These are phyloP conservation scores for Microdochium nivale DNA, from an alignment of 2,329 filamentous ascomycete species.

Conservation along the genomic window DNA sequence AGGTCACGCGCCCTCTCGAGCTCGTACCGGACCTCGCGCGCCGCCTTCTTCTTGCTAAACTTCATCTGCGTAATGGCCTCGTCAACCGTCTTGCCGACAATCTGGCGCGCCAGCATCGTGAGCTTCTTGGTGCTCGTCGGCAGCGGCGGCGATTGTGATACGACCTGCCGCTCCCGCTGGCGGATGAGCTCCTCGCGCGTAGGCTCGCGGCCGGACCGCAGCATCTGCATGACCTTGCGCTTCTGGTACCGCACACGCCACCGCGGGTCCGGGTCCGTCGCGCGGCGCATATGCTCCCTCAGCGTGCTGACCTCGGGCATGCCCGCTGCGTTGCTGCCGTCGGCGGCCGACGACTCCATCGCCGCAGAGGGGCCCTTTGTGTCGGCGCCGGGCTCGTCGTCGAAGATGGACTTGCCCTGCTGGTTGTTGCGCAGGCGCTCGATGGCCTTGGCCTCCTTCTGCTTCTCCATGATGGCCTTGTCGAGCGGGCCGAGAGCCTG, in stretches of 20 bases:
- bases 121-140: conserved; percentile 91
- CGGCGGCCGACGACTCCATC: neutral
- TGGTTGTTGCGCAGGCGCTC: conserved; percentile 34
- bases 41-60: conserved; percentile 90
- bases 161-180: conserved; percentile 47
- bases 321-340: conserved; percentile 4
- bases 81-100: conserved; percentile 85
- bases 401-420: conserved; percentile 51
- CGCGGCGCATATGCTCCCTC: conserved; percentile 47
- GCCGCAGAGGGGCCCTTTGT: conserved; percentile 5
- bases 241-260: conserved; percentile 69
- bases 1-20: conserved; percentile 74
- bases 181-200: conserved; percentile 58
- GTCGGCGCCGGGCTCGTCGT: conserved; percentile 40
- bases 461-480: conserved; percentile 21
- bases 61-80: conserved; percentile 93
- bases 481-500: conserved; percentile 18
- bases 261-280: conserved; percentile 67
- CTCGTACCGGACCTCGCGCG: conserved; percentile 69
- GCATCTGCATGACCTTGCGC: conserved; percentile 71
- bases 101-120: conserved; percentile 75
- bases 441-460: conserved; percentile 32
- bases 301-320: conserved; percentile 27
- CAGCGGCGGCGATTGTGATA: conserved; percentile 59
- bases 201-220: conserved; percentile 60